Conservation (phyloP, 2,329 filamentous ascomycete genomes). For the Gnomoniopsis smithogilvyi region DNA sequence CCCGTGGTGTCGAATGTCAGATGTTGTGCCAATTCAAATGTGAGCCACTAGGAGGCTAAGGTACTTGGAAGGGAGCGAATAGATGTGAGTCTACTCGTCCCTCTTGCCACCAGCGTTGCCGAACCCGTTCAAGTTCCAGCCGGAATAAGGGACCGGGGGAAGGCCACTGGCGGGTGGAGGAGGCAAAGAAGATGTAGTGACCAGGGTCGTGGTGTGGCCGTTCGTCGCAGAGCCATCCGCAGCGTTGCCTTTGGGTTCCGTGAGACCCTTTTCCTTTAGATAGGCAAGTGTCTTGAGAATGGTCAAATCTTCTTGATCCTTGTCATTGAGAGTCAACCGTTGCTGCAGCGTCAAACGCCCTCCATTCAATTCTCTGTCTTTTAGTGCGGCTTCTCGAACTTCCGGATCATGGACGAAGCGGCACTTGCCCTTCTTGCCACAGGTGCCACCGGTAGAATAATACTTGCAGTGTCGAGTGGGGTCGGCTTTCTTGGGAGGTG, state of each 20-base stretch:
- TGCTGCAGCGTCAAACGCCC: slow-evolving; percentile 65
- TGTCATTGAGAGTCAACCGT: slow-evolving; percentile 63
- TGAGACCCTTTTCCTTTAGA: slow-evolving; percentile 56
- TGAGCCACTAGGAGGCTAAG: too few species aligned
- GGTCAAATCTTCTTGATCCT: slow-evolving; percentile 64
- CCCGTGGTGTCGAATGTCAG: too few species aligned
- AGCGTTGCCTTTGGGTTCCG: slow-evolving; percentile 33
- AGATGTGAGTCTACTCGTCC: slow-evolving; percentile 1
- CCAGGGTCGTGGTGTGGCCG: slow-evolving; percentile 18
- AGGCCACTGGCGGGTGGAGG: slow-evolving; percentile 27
- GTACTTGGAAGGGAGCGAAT: too few species aligned
- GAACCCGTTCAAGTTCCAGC: slow-evolving; percentile 39
- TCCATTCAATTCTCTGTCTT: slow-evolving; percentile 62
- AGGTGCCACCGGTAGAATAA: slow-evolving; percentile 65
- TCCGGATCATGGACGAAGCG: slow-evolving; percentile 67
- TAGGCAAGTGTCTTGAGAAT: slow-evolving; percentile 65
- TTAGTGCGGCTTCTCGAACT: slow-evolving; percentile 60
- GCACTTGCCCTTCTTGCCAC: slow-evolving; percentile 73
- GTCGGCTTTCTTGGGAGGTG: slow-evolving; percentile 55
- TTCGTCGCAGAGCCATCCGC: slow-evolving; percentile 21
- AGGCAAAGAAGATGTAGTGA: slow-evolving; percentile 20
- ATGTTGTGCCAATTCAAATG: too few species aligned
- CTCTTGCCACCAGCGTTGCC: slow-evolving; percentile 35
- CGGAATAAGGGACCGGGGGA: slow-evolving; percentile 32
- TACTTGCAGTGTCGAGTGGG: slow-evolving; percentile 68